These are phyloP conservation scores for Pichia sp. DNA, from an alignment of 1,139 yeast species.

Conservation along the genomic window DNA sequence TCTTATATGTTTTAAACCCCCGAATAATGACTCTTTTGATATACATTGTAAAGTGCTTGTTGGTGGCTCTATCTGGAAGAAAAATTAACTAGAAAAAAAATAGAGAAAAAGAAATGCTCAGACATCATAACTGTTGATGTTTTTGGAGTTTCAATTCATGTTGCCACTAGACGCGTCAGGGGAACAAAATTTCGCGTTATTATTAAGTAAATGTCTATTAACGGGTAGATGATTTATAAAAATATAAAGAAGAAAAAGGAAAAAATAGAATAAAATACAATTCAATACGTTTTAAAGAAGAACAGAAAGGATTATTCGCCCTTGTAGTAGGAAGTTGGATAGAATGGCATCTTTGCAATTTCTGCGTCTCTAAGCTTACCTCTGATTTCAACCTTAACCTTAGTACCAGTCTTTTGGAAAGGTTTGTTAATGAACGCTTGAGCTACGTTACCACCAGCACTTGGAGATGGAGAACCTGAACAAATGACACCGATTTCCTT, in stretches of 20 bases:
- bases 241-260: too few relatives aligned
- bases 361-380: conserved; percentile 74
- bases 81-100: too few relatives aligned
- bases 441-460: conserved; percentile 80
- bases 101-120: background rate
- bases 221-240: too few relatives aligned
- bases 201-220: too few relatives aligned
- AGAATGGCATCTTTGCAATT: conserved; percentile 79
- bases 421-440: conserved; percentile 82
- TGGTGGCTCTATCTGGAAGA: too few relatives aligned
- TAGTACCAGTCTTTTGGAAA: conserved; percentile 71
- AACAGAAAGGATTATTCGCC: conserved; percentile 12
- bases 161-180: too few relatives aligned
- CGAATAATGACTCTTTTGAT: conserved; percentile 50
- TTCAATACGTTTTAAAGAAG: too few relatives aligned
- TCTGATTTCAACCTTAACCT: conserved; percentile 69
- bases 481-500: conserved; percentile 69
- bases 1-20: conserved; percentile 92
- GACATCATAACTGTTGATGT: too few relatives aligned
- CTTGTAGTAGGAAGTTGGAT: conserved; percentile 65
- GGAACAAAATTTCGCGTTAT: too few relatives aligned
- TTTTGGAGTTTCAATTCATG: too few relatives aligned
- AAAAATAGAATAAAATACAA: too few relatives aligned
- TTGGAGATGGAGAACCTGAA: conserved; percentile 89
- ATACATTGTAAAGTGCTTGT: conserved; percentile 21